Evolutionary conservation across 495 filamentous ascomycete genomes (phyloP), one percentile per base, ranked within the genome.

Genomic region (Xylaria flabelliformis): DNA sequence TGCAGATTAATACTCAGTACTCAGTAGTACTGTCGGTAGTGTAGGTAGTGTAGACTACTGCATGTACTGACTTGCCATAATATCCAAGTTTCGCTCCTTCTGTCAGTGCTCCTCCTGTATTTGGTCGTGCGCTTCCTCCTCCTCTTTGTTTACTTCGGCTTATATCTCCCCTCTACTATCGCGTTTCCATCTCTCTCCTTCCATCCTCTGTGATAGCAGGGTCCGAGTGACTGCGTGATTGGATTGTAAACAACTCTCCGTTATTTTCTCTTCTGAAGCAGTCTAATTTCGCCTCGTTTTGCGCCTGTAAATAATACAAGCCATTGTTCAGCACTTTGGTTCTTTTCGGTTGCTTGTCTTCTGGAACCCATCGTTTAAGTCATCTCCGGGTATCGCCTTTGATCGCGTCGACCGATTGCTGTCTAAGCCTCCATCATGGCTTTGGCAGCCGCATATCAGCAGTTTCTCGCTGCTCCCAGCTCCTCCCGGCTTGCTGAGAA

Each of bases 381-480:
- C 55, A 53, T 63, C 58, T 29, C 50, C 34, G 39, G 50, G 63
- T 42, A 36, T 67, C 41, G 24, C 63, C 42, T 12, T 48, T 46
- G 24, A 0, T 36, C 36, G 34, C 12, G 29, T 48, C 55, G 15
- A 44, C 26, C 8, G 51, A 21, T 61, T 24, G 29, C 63, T 67
- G 70, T 66, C 63, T 58, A 9, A 46, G 63, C 70, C 63, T 66
- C 41, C 67, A 83, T 64, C 73, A 90, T 91, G 92, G 88, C 91
- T 80, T 87, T 93, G 79, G 86, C 87, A 78, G 83, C 87, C 74
- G 80, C 87, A 67, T 98, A 98, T 85, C 85, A 91, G 85, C 86
- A 87, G 79, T 97, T 95, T 81, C 88, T 97, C 62, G 87, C 88
- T 76, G 85, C 87, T 71, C 93, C 94, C 66, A 89, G 83, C 77